phyloP scores from a whole-genome alignment of 176 grass and related monocot species.

The Sorghum bicolor region DNA sequence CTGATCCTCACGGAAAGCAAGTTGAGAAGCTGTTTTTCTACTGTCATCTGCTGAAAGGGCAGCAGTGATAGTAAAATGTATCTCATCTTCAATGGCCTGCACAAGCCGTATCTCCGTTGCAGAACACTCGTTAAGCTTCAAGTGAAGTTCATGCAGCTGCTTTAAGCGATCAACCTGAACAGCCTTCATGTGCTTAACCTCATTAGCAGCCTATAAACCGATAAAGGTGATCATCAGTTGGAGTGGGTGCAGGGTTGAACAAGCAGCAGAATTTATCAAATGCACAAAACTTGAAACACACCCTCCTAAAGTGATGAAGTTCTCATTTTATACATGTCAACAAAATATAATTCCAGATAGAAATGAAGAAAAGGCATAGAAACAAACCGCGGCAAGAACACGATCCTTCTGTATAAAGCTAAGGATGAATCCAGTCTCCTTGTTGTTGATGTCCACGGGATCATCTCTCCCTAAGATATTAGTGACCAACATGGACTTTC shows the following conservation, averaged over 20 bases:
- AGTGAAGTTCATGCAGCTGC: constrained; percentile 68
- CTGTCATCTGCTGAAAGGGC: constrained; percentile 72
- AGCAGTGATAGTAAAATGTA: constrained; percentile 62
- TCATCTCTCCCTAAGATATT: constrained; percentile 75
- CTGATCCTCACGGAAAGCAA: constrained; percentile 85
- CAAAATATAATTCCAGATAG: not conserved
- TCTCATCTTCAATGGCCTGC: constrained; percentile 67
- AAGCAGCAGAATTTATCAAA: not conserved
- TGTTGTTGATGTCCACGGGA: constrained; percentile 55
- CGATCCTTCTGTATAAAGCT: constrained; percentile 89
- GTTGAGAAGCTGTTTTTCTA: constrained; percentile 71
- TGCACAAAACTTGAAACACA: constrained; percentile 6
- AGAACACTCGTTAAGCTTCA: constrained; percentile 54
- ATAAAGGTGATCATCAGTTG: constrained; percentile 16
- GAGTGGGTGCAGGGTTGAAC: not conserved
- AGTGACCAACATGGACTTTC: constrained; percentile 76
- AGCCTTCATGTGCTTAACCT: constrained; percentile 67
- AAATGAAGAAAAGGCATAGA: not conserved
- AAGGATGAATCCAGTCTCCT: constrained; percentile 78
- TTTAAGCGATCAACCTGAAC: constrained; percentile 68
- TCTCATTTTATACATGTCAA: not conserved
- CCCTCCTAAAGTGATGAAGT: not conserved
- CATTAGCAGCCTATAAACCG: constrained; percentile 64
- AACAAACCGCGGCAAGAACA: constrained; percentile 65
- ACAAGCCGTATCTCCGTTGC: constrained; percentile 14